Conservation (phyloP, 1,284 basidiomycete genomes). For the Volvariella volvacea region DNA sequence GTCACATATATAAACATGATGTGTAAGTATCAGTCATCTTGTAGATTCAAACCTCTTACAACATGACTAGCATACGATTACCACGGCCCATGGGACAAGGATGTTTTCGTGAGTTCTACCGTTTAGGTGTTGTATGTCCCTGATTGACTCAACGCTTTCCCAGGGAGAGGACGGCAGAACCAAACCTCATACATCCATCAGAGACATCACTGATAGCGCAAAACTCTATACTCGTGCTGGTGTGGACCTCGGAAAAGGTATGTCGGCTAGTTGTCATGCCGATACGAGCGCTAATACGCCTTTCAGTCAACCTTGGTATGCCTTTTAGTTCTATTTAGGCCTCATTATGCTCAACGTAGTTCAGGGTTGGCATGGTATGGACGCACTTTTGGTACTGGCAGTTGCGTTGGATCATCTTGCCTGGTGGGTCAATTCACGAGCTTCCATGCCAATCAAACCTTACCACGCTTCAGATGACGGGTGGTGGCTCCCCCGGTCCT, state of each 20-base stretch:
- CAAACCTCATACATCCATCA: background rate
- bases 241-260: conserved; percentile 1
- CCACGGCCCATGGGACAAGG: conserved; percentile 18
- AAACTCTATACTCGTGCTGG: background rate
- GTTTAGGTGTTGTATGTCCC: too few relatives aligned
- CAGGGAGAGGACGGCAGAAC: background rate
- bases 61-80: conserved; percentile 15
- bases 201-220: background rate
- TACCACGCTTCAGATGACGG: conserved; percentile 1
- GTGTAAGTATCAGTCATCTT: conserved; percentile 6
- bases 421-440: too few relatives aligned
- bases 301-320: too few relatives aligned
- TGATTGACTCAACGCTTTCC: background rate
- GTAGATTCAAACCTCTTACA: conserved; percentile 2
- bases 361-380: conserved; percentile 18
- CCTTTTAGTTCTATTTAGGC: background rate
- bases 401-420: background rate
- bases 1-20: conserved; percentile 20
- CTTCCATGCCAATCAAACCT: too few relatives aligned
- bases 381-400: conserved; percentile 5
- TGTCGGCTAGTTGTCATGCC: background rate
- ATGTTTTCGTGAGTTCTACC: conserved; percentile 11
- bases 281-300: too few relatives aligned
- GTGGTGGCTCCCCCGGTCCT: conserved; percentile 13
- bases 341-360: conserved; percentile 2